Base-by-base conservation (phyloP, 345 rosid genomes). In the Garcia nutans region DNA sequence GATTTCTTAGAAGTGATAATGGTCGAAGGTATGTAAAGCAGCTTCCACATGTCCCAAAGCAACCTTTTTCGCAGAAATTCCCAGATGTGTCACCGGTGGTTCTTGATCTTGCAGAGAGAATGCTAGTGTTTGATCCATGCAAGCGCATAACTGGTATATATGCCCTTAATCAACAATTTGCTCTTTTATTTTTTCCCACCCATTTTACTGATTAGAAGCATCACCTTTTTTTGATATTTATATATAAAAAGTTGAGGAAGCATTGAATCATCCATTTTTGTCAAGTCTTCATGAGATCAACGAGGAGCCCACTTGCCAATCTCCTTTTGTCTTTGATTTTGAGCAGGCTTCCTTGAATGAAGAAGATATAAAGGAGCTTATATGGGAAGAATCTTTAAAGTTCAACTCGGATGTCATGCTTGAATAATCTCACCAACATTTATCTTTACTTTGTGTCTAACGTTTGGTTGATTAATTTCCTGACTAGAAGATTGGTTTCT, bases 281-380 rank as follows among this genome's bases (percentile, higher is more conserved):
- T 86, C 87, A n/a, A 87, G 96, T 79, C 96, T 94, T 76, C 96
- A 94, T 61, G 98, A 92, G 92, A 88, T 92, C 87, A 94, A 94
- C 2, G 98, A 89, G 72, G 97, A 92, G 85, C 98, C 96, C 5
- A 88, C 78, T 2, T 92, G 97, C 75, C 82, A 81, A 13, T 77
- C 87, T 56, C 89, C 96, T 44, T 94, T 94, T 57, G 58, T 75
- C 63, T 92, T 94, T 13, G 93, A 92, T 84, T 92, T 92, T 31
- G 98, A 94, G 79, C 92, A 89, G 75, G 76, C 82, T 19, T 74
- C 75, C 41, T 84, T 92, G 85, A 87, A 77, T 59, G 98, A 90
- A 88, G 87, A 92, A 57, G 97, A 92, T 52, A 91, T 94, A 28
- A 94, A 87, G 77, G 94, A 89, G 82, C 93, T 94, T 33, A 86